A percentile compares a stretch with the other conserved stretches of the same genome.
phyloP scores from a whole-genome alignment of 2,329 filamentous ascomycete species.

The Leptographium wingfieldii region DNA sequence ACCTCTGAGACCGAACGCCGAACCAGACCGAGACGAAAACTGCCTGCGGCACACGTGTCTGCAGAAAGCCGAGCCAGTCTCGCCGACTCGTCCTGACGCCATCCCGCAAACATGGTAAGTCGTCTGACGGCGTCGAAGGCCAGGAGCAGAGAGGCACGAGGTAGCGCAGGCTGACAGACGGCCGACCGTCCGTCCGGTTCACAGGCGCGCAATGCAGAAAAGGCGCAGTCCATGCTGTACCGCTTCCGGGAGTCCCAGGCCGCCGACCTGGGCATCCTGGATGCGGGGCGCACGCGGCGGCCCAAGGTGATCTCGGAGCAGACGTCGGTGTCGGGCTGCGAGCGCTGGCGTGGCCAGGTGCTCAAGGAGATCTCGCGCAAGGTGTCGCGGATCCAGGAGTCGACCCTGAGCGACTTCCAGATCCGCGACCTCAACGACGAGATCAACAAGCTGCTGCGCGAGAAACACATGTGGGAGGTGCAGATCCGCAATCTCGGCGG shows the following conservation, averaged over 20 bases:
- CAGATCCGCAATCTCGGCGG: conserved; percentile 93
- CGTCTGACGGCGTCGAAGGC: too few relatives aligned
- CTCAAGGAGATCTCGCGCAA: conserved; percentile 96
- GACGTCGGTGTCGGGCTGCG: conserved; percentile 71
- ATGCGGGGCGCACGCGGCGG: conserved; percentile 76
- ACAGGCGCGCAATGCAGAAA: conserved; percentile 92
- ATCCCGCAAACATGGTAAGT: not conserved
- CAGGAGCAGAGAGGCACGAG: not conserved
- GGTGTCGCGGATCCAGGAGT: conserved; percentile 89
- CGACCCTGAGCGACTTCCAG: conserved; percentile 86
- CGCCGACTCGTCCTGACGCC: not conserved
- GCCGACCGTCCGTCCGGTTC: not conserved
- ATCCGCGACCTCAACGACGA: conserved; percentile 97
- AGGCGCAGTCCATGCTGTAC: conserved; percentile 99
- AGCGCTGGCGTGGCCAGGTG: conserved; percentile 97
- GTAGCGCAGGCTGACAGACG: not conserved
- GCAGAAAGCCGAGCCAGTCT: not conserved
- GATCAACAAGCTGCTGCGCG: conserved; percentile 97
- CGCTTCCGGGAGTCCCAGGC: conserved; percentile 97
- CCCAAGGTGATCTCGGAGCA: conserved; percentile 86
- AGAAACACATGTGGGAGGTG: conserved; percentile 98
- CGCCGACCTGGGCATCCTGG: conserved; percentile 89
- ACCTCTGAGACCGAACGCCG: not conserved
- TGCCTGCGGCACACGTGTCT: not conserved
- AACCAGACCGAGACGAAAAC: not conserved